phyloP scores from a whole-genome alignment of 1,284 basidiomycete species.

The Ceratobasidium theobromae region DNA sequence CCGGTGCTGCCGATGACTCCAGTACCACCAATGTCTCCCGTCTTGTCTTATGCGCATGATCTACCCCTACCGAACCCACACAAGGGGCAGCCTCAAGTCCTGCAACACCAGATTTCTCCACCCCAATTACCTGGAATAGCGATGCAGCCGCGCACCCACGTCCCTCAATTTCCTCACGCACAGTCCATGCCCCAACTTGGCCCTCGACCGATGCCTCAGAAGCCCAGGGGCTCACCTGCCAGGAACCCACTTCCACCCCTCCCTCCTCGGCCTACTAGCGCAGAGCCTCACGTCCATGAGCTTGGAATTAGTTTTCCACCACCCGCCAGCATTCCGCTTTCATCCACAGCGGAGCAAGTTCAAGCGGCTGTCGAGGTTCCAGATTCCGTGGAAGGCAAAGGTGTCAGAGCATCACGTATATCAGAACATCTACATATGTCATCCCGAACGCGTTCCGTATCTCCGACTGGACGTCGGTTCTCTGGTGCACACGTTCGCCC shows the following conservation, averaged over 20 bases:
- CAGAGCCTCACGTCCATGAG: conserved; percentile 35
- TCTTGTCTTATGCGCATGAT: conserved; percentile 13
- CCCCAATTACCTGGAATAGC: neutral
- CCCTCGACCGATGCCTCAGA: neutral
- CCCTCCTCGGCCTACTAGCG: conserved; percentile 45
- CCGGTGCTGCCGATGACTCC: conserved; percentile 42
- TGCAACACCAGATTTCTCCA: neutral
- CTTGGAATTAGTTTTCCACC: neutral
- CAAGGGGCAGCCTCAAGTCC: neutral
- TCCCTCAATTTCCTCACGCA: conserved; percentile 34
- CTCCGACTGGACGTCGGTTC: conserved; percentile 53
- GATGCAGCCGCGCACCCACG: neutral
- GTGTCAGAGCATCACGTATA: conserved; percentile 58
- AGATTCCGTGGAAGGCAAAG: conserved; percentile 60
- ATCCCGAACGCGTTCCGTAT: conserved; percentile 60
- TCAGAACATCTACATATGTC: conserved; percentile 59
- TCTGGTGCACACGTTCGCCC: conserved; percentile 38
- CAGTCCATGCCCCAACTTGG: conserved; percentile 30
- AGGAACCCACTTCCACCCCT: conserved; percentile 42
- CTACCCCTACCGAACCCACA: neutral
- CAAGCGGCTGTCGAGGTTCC: conserved; percentile 36
- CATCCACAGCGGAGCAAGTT: conserved; percentile 34
- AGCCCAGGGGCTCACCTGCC: neutral
- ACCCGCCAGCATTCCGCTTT: conserved; percentile 5
- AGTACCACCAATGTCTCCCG: conserved; percentile 37